Evolutionary conservation across 495 filamentous ascomycete genomes (phyloP), one percentile per base, ranked within the genome.

Genomic region (Hapsidospora chrysogenum): DNA sequence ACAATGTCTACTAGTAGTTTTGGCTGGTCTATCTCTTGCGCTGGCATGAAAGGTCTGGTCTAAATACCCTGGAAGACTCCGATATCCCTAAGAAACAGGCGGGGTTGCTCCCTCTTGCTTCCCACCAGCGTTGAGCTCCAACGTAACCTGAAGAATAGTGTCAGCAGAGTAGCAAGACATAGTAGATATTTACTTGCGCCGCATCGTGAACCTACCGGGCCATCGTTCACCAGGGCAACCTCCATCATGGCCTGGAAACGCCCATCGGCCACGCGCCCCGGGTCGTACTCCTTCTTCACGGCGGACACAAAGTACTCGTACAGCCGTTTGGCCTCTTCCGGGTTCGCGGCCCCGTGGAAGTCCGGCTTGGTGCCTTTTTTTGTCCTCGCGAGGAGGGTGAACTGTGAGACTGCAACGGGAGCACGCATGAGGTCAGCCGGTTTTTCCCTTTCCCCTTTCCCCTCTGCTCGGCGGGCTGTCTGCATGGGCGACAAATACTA

Each of bases 241-340:
- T 95, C 80, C 89, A 96, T 99, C 85, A 94, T 94, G 35, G 92
- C 89, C 46, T 93, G 86, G 52, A 96, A 99, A 23, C 93, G 74
- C 10, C 92, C 92, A 49, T 96, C 78, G 48, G 92, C 85, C 40
- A 99, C 85, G 42, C 70, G 78, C 11, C 85, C 83, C 6, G 71
- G 52, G 3, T 58, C 52, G 51, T 96, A 92, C 3, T 70, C 56
- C 43, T 78, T 67, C 40, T 79, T 65, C 17, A 94, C 72, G 41
- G 78, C 78, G n/a, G 61, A 51, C 39, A 82, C 70, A 58, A 99
- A 93, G 39, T 72, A 61, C 27, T 82, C 67, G 56, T 99, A 99
- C 15, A 96, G 63, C 22, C 61, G 64, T 40, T 73, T 82, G 9
- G 92, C 89, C 18, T 81, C 67, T 1, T 80, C 68, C 16, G 76